Base-by-base conservation (phyloP, 805 yeast genomes). In the Blastobotrys peoriensis region DNA sequence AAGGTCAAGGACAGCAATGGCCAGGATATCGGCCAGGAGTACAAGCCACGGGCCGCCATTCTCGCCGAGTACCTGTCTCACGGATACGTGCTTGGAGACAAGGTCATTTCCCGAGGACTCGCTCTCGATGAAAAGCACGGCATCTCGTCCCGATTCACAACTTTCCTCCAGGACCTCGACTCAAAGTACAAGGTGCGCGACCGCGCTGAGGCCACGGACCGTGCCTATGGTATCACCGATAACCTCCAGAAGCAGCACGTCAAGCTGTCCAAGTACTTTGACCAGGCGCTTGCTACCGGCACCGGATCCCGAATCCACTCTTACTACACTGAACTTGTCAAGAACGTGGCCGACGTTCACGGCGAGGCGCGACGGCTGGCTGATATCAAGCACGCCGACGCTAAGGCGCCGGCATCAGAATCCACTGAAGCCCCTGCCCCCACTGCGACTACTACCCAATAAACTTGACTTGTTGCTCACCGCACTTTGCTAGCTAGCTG, bases 361-460 rank as follows among this genome's bases (percentile, higher is more conserved):
- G 73, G 69, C 44, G 91, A 84, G 64, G 94, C 94, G 18, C 70
- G 71, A 52, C 71, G 91, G 55, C 70, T 84, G 58, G 83, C 83
- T 17, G 81, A 75, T 30, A 57, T 81, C 57, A 76, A 81, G 62
- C 70, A 69, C 56, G 56, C 58, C 23, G 50, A 61, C 19, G 41
- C 40, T 19, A 25, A 37, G 5, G 18, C 20, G 19, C 30, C 9
- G 40, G 10, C 15, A n/a, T 25, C 30, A 13, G 30, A 23, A n/a
- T 15, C 49, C 16, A 33, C 43, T 15, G 17, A 43, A 13, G 44
- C 40, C 16, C 27, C 50, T 39, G 37, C 45, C 10, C 20, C 46
- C 33, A 28, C 51, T 34, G 33, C 44, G 21, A 22, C 45, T 20
- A 15, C 45, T 16, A 21, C 36, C 20, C 46, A 45, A 38, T 36